Evolutionary conservation across 257 asterid species (phyloP).

Genomic region (Ballota nigra): DNA sequence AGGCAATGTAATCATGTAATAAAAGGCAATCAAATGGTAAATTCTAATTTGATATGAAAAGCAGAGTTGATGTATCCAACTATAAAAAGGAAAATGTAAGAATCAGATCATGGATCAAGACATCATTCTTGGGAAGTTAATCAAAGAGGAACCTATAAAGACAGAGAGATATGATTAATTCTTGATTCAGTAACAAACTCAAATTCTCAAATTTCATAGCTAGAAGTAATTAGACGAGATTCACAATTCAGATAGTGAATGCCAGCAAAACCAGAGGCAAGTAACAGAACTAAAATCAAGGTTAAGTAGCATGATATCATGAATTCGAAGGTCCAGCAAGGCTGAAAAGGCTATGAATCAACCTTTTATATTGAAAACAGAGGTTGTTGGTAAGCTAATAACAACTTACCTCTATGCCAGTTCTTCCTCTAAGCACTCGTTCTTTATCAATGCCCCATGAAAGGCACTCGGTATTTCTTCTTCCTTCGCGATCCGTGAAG

Average conservation of each 20-base stretch:
- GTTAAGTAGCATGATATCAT: not conserved
- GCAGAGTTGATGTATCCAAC: slow-evolving; percentile 4
- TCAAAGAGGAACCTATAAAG: not conserved
- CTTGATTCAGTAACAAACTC: not conserved
- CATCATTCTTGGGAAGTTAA: not conserved
- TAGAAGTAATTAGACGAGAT: not conserved
- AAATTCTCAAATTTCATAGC: slow-evolving; percentile 1
- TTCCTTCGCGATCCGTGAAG: slow-evolving; percentile 78
- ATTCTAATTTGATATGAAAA: not conserved
- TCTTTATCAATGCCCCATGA: slow-evolving; percentile 81
- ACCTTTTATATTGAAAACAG: not conserved
- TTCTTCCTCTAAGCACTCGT: slow-evolving; percentile 71
- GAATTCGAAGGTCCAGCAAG: not conserved
- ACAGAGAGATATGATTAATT: not conserved
- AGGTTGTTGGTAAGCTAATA: slow-evolving; percentile 12
- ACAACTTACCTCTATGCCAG: slow-evolving; percentile 61
- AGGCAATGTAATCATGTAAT: not conserved
- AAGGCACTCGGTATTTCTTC: slow-evolving; percentile 74
- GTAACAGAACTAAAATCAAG: not conserved
- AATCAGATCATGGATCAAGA: slow-evolving; percentile 1
- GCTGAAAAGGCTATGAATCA: not conserved
- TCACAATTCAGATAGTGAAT: not conserved
- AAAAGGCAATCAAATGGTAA: not conserved
- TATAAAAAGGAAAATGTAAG: slow-evolving; percentile 6
- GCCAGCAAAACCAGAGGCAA: not conserved